Evolutionary conservation across 2,329 filamentous ascomycete genomes (phyloP).

Genomic region (Botrytis porri): DNA sequence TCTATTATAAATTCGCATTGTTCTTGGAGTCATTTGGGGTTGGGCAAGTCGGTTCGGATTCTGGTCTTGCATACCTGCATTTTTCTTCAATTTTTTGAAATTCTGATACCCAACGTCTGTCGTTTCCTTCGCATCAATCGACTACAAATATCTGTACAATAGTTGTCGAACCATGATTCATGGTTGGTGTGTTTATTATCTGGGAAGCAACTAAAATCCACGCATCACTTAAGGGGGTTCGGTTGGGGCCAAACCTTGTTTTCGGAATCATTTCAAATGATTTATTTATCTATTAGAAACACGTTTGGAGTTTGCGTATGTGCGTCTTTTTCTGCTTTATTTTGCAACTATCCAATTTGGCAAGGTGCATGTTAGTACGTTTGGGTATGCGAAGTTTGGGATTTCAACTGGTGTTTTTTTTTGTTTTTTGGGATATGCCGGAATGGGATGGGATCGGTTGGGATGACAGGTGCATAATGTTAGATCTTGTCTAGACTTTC

Average conservation of each 20-base stretch:
- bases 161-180: constrained; percentile 9
- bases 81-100: constrained; percentile 6
- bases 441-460: not conserved
- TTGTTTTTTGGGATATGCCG: not conserved
- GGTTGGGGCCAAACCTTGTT: constrained; percentile 3
- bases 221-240: constrained; percentile 5
- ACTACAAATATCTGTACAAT: constrained; percentile 14
- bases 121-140: constrained; percentile 13
- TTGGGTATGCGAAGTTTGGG: not conserved
- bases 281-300: not conserved
- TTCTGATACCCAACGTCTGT: constrained; percentile 20
- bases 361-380: not conserved
- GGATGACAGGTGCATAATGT: constrained; percentile 11
- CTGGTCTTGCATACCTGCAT: constrained; percentile 16
- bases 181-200: constrained; percentile 10
- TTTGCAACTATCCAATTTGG: not conserved
- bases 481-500: constrained; percentile 7
- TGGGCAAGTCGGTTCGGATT: constrained; percentile 6
- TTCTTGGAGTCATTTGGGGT: constrained; percentile 9
- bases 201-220: not conserved
- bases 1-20: constrained; percentile 16
- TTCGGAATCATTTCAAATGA: not conserved
- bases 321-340: not conserved
- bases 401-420: constrained; percentile 3
- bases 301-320: not conserved